These are phyloP conservation scores for Salix viminalis DNA, from an alignment of 345 rosid genomes.

Conservation along the genomic window DNA sequence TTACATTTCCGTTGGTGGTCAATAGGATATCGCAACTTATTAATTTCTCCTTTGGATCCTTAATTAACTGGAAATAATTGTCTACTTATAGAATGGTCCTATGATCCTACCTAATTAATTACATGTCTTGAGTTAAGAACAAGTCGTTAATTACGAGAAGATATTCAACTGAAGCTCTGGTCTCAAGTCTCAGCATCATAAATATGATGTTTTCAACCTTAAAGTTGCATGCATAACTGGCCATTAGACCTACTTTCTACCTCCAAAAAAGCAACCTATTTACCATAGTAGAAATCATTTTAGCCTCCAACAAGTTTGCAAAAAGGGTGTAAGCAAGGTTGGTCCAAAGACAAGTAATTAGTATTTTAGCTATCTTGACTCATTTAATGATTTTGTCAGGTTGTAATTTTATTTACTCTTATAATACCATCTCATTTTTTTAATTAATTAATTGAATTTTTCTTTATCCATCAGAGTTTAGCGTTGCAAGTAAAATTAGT, in stretches of 20 bases:
- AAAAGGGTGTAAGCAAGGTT: background rate
- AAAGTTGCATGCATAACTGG: background rate
- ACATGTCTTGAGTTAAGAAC: background rate
- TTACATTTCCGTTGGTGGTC: background rate
- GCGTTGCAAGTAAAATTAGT: background rate
- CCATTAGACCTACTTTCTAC: background rate
- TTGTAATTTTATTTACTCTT: background rate
- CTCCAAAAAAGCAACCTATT: background rate
- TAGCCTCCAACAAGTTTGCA: background rate
- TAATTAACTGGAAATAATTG: background rate
- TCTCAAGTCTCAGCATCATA: background rate
- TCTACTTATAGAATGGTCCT: background rate
- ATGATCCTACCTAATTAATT: background rate
- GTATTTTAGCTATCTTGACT: background rate
- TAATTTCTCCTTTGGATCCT: background rate
- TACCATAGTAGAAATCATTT: background rate
- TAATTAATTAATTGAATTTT: background rate
- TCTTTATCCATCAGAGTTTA: background rate
- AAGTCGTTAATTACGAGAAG: background rate
- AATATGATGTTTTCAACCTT: background rate
- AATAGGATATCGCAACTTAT: background rate
- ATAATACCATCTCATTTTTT: background rate
- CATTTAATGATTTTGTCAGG: too few relatives aligned
- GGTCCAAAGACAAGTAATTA: background rate
- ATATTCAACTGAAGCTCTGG: background rate